Evolutionary conservation across 495 filamentous ascomycete species (phyloP).

Genomic region (Penicillium maclennaniae): DNA sequence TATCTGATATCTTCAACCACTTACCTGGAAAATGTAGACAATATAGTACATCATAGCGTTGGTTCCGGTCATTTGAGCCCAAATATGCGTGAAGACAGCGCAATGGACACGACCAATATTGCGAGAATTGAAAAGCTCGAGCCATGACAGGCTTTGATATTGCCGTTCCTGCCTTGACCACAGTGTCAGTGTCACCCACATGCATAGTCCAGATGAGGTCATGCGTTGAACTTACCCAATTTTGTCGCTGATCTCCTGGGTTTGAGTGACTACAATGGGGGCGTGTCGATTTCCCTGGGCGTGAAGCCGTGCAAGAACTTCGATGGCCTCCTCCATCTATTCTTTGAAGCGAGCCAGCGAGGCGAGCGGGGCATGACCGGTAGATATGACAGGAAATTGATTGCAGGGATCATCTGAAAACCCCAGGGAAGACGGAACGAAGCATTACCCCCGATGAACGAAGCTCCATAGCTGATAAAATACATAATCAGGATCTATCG

Average conservation of each 20-base stretch:
- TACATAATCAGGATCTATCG: constrained; percentile 22
- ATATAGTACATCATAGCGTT: constrained; percentile 80
- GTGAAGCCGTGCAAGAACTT: constrained; percentile 47
- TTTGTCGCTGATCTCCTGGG: constrained; percentile 17
- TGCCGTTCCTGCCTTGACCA: constrained; percentile 20
- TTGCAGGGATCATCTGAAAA: constrained; percentile 42
- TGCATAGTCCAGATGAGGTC: neutral
- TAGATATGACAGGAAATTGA: constrained; percentile 48
- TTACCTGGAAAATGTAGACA: constrained; percentile 65
- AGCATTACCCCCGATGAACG: constrained; percentile 12
- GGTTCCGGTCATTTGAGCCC: constrained; percentile 72
- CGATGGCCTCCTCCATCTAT: constrained; percentile 53
- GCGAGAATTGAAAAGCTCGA: constrained; percentile 54
- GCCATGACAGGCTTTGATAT: constrained; percentile 46
- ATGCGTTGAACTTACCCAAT: constrained; percentile 9
- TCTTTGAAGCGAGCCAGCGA: constrained; percentile 59
- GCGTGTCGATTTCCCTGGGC: constrained; percentile 11
- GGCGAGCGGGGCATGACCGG: constrained; percentile 59
- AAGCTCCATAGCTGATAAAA: constrained; percentile 20
- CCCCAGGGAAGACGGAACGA: constrained; percentile 19
- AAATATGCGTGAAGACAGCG: constrained; percentile 72
- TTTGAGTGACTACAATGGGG: constrained; percentile 14
- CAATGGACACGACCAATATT: constrained; percentile 67
- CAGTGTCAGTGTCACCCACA: neutral
- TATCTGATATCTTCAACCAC: neutral